Percentiles rank a stretch among this genome's conserved stretches.
Conservation (phyloP, 495 filamentous ascomycete genomes). For the Neurospora africana region DNA sequence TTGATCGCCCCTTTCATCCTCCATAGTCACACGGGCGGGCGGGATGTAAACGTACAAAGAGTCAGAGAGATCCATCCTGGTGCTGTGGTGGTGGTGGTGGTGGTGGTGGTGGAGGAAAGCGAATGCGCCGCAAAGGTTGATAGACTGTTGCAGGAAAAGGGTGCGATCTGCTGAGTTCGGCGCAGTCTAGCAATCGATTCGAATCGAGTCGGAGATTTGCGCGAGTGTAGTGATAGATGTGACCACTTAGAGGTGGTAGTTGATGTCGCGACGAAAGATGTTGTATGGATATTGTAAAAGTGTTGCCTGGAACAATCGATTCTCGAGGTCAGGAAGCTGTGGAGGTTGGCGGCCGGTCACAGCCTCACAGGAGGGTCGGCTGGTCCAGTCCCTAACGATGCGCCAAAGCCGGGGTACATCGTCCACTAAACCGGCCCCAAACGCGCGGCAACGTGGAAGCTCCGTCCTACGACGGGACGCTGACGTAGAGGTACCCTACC, state of each 20-base stretch:
- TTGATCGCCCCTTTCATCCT: background rate
- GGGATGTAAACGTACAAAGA: conserved; percentile 29
- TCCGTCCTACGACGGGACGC: background rate
- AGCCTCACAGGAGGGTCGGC: background rate
- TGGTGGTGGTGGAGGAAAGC: background rate
- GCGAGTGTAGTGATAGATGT: background rate
- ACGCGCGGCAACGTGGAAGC: background rate
- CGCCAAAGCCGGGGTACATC: background rate
- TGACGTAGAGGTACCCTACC: too few relatives aligned
- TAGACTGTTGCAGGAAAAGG: background rate
- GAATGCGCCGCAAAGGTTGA: background rate
- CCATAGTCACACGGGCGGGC: background rate
- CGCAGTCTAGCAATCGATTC: background rate
- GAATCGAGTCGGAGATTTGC: background rate
- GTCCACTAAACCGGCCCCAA: background rate
- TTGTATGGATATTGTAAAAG: background rate
- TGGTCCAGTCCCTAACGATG: background rate
- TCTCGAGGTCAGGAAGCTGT: background rate
- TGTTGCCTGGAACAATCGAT: background rate
- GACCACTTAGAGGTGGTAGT: background rate
- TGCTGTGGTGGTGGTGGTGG: background rate
- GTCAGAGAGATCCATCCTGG: conserved; percentile 36
- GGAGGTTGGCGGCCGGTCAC: background rate
- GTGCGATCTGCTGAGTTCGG: background rate
- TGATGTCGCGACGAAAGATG: background rate